Evolutionary conservation across 495 filamentous ascomycete species (phyloP).

Genomic region (Cudoniella acicularis): DNA sequence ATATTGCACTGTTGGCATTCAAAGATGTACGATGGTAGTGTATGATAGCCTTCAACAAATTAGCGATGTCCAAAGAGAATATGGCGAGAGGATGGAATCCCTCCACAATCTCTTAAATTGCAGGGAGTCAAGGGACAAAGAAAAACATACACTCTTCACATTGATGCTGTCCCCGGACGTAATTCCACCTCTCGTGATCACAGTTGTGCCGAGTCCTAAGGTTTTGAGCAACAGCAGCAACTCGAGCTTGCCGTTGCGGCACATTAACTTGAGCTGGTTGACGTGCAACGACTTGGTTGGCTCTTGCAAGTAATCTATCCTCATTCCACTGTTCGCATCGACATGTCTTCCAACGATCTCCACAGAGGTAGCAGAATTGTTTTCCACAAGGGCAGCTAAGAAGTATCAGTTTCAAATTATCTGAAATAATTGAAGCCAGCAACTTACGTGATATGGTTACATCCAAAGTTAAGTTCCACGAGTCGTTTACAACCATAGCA

Average conservation of each 20-base stretch:
- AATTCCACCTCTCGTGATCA: neutral
- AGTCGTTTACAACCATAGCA: slow-evolving; percentile 22
- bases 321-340: slow-evolving; percentile 38
- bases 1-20: slow-evolving; percentile 5
- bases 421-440: neutral
- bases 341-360: slow-evolving; percentile 46
- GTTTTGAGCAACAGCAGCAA: neutral
- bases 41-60: slow-evolving; percentile 1
- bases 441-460: slow-evolving; percentile 25
- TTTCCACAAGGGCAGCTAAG: slow-evolving; percentile 45
- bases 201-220: slow-evolving; percentile 1
- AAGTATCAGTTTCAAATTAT: neutral
- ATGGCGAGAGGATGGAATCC: no score
- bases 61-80: neutral
- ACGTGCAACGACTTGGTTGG: slow-evolving; percentile 17
- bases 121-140: no score
- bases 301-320: slow-evolving; percentile 5
- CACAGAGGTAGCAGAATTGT: slow-evolving; percentile 55
- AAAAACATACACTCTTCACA: slow-evolving; percentile 11
- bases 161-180: neutral
- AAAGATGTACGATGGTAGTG: slow-evolving; percentile 5
- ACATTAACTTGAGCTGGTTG: neutral
- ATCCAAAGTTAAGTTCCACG: slow-evolving; percentile 20
- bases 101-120: no score
- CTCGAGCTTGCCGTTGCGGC: neutral